Percentiles rank a stretch among this genome's conserved stretches.
These are phyloP conservation scores for Dujonia santamariae DNA, from an alignment of 1,139 yeast genomes.

Conservation along the genomic window DNA sequence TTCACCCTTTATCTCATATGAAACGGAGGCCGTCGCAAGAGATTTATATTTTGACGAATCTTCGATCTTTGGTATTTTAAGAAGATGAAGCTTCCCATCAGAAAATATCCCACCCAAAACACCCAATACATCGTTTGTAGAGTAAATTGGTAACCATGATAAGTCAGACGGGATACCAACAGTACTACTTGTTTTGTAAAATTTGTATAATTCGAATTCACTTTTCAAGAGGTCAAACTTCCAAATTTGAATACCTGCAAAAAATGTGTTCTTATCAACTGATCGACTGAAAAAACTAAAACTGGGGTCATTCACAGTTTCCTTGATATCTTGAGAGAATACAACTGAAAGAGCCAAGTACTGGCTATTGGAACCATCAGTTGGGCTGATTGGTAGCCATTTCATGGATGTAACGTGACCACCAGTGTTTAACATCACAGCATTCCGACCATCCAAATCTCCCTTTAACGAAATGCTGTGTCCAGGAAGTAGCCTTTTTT, in stretches of 20 bases:
- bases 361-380: conserved; percentile 15
- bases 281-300: conserved; percentile 25
- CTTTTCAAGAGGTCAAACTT: conserved; percentile 29
- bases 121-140: conserved; percentile 27
- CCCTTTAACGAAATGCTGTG: conserved; percentile 10
- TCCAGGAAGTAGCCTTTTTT: conserved; percentile 4
- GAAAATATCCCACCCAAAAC: conserved; percentile 55
- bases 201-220: conserved; percentile 25
- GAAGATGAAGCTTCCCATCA: conserved; percentile 59
- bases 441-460: conserved; percentile 31
- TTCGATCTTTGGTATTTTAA: conserved; percentile 25
- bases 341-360: conserved; percentile 53
- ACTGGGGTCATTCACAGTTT: conserved; percentile 26
- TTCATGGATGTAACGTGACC: conserved; percentile 52
- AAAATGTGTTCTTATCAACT: conserved; percentile 1
- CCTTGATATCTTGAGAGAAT: conserved; percentile 15
- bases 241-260: conserved; percentile 44
- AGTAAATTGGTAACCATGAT: conserved; percentile 45
- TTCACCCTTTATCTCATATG: conserved; percentile 22
- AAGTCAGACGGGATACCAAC: conserved; percentile 56
- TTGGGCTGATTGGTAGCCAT: conserved; percentile 43
- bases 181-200: conserved; percentile 28
- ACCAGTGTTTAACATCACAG: conserved; percentile 50
- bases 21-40: conserved; percentile 25
- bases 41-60: conserved; percentile 19